Percentiles rank a stretch among this genome's conserved stretches.
Conservation (phyloP, 352 stramenopile species). For the Phytopythium montanum region DNA sequence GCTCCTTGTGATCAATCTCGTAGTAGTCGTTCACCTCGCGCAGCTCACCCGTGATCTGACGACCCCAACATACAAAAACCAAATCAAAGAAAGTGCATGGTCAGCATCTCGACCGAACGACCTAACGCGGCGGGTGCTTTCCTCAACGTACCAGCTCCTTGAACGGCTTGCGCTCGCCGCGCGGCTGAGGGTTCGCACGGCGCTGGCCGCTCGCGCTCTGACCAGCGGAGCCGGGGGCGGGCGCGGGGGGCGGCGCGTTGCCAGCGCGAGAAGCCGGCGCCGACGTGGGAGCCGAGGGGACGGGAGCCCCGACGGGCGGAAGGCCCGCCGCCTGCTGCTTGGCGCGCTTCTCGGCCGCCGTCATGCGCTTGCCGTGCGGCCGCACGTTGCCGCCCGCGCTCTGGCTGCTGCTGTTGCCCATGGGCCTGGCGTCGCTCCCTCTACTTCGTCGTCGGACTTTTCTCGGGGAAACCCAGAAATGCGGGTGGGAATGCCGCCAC, state of each 20-base stretch:
- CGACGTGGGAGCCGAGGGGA: constrained; percentile 12
- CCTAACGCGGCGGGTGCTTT: too few species aligned
- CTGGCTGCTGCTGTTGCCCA: constrained; percentile 75
- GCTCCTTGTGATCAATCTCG: constrained; percentile 87
- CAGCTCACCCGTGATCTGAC: constrained; percentile 81
- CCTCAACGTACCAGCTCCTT: constrained; percentile 61
- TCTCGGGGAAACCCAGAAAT: neutral
- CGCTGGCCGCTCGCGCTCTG: constrained; percentile 9
- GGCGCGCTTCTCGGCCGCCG: constrained; percentile 33
- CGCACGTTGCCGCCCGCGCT: constrained; percentile 26
- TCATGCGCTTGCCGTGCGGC: constrained; percentile 36
- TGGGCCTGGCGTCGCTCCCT: constrained; percentile 16
- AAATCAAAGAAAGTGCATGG: neutral
- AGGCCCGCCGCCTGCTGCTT: constrained; percentile 31
- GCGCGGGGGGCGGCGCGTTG: constrained; percentile 14
- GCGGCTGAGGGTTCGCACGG: constrained; percentile 36
- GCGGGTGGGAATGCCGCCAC: neutral
- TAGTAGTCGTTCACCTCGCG: constrained; percentile 84
- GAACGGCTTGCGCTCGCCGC: constrained; percentile 54
- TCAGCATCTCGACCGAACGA: neutral
- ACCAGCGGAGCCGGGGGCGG: constrained; percentile 11
- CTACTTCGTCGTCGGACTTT: neutral
- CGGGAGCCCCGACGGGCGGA: constrained; percentile 5
- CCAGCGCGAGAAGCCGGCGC: constrained; percentile 7
- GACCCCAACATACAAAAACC: neutral